These are phyloP conservation scores for Micromonas pusilla DNA, from an alignment of 139 green algal species.

Conservation along the genomic window DNA sequence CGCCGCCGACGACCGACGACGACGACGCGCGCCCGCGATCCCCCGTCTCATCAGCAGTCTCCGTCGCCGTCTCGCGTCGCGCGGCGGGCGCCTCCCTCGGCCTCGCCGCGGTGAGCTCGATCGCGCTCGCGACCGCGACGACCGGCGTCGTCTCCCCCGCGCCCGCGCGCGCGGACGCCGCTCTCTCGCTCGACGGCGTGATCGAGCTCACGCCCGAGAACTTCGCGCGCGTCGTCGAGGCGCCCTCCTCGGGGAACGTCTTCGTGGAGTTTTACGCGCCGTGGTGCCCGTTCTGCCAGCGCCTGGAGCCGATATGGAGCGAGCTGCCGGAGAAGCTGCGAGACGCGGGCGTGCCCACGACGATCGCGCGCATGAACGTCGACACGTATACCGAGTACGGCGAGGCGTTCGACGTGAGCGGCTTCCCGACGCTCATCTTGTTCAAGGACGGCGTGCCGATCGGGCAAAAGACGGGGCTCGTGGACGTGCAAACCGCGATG, in stretches of 20 bases:
- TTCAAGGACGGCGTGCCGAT: slow-evolving; percentile 21
- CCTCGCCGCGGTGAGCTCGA: neutral
- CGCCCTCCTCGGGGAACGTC: neutral
- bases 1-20: neutral
- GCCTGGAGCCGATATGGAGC: slow-evolving; percentile 32
- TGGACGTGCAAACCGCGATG: slow-evolving; percentile 8
- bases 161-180: neutral
- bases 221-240: neutral
- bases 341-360: neutral
- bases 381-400: slow-evolving; percentile 29
- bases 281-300: slow-evolving; percentile 33
- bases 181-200: neutral
- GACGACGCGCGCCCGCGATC: neutral
- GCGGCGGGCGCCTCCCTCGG: neutral
- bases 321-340: slow-evolving; percentile 15
- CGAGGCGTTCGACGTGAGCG: slow-evolving; percentile 9
- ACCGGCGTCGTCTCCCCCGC: neutral
- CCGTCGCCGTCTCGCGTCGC: neutral
- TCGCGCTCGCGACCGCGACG: too few relatives aligned
- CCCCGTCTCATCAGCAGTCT: neutral
- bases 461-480: slow-evolving; percentile 9
- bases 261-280: slow-evolving; percentile 36
- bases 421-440: slow-evolving; percentile 32
- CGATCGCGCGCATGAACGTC: slow-evolving; percentile 29
- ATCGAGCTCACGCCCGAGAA: slow-evolving; percentile 22